phyloP scores from a whole-genome alignment of 1,139 yeast species.

The Yamadazyma buinensis region DNA sequence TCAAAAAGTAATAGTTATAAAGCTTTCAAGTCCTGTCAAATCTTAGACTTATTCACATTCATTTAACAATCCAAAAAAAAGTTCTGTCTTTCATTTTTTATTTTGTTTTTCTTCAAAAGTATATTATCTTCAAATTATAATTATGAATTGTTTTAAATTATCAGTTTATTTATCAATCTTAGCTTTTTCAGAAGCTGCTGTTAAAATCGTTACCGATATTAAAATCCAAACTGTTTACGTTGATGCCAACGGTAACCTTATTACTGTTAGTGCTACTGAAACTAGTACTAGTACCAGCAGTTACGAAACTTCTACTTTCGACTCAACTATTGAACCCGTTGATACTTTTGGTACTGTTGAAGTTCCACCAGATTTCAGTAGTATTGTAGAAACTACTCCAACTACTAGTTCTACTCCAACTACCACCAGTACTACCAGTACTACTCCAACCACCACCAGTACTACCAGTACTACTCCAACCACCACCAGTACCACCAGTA shows the following conservation, averaged over 20 bases:
- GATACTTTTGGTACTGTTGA: neutral
- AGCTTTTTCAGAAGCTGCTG: constrained; percentile 14
- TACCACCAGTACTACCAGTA: constrained; percentile 3
- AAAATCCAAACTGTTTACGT: constrained; percentile 17
- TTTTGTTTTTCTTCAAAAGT: too few species aligned
- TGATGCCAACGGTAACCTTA: constrained; percentile 8
- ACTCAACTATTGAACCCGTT: constrained; percentile 3
- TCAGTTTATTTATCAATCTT: constrained; percentile 15
- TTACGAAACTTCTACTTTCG: neutral
- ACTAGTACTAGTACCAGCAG: constrained; percentile 5
- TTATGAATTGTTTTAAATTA: constrained; percentile 17
- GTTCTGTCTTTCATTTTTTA: too few species aligned
- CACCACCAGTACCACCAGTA: constrained; percentile 4
- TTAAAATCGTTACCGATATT: constrained; percentile 18
- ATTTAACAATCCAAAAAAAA: too few species aligned
- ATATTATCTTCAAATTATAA: too few species aligned
- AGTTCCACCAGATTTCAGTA: constrained; percentile 1
- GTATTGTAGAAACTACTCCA: constrained; percentile 3
- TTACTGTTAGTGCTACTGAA: constrained; percentile 4
- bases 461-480: constrained; percentile 3
- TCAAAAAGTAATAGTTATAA: too few species aligned
- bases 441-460: constrained; percentile 3
- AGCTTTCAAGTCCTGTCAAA: too few species aligned
- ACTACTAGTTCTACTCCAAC: constrained; percentile 4
- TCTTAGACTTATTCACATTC: too few species aligned